These are phyloP conservation scores for Tuctoria greenei DNA, from an alignment of 176 grass and related monocot genomes.

Conservation along the genomic window DNA sequence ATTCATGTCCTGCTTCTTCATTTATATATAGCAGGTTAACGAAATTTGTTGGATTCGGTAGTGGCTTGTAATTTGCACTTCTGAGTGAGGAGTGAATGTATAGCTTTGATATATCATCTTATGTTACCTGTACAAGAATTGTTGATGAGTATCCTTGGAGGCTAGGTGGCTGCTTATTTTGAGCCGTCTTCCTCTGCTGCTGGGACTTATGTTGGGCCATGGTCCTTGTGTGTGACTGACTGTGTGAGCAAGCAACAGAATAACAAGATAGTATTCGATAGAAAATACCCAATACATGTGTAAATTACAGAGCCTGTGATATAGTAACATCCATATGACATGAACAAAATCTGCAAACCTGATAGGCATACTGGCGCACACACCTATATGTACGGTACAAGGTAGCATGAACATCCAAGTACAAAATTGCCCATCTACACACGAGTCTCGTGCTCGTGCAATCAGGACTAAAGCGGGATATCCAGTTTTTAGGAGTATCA, in stretches of 20 bases:
- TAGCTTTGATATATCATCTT: conserved; percentile 31
- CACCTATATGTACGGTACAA: neutral
- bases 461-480: conserved; percentile 24
- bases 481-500: conserved; percentile 27
- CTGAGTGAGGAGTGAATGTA: conserved; percentile 47
- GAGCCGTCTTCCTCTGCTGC: conserved; percentile 9
- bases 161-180: neutral
- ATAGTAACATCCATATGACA: conserved; percentile 9
- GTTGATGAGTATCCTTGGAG: neutral
- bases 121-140: neutral
- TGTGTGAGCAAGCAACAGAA: neutral
- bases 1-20: conserved; percentile 61
- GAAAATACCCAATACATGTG: neutral
- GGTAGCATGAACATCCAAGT: conserved; percentile 19
- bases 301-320: conserved; percentile 1
- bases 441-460: neutral
- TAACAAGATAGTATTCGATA: neutral
- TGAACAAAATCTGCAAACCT: conserved; percentile 18
- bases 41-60: conserved; percentile 48
- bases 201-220: neutral
- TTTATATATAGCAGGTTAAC: conserved; percentile 55
- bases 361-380: neutral
- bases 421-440: conserved; percentile 42
- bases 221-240: neutral
- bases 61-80: conserved; percentile 51